phyloP scores from a whole-genome alignment of 306 rosid species.

The Cucurbita maxima region DNA sequence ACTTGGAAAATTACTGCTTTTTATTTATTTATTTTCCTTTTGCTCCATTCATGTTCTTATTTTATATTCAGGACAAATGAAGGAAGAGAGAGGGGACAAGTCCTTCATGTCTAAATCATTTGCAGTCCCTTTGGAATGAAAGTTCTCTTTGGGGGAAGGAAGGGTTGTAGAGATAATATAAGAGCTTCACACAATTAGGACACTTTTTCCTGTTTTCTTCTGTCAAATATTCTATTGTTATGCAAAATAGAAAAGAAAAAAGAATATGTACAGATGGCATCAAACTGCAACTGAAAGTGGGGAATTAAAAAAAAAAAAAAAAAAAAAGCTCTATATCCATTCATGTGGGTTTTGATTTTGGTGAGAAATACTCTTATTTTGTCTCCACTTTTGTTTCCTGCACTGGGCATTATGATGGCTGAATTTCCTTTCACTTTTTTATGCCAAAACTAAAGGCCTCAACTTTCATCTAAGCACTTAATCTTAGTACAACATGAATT shows the following conservation, averaged over 20 bases:
- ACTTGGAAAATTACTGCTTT: background rate
- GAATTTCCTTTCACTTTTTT: background rate
- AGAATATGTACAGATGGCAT: background rate
- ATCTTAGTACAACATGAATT: background rate
- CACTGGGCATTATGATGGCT: background rate
- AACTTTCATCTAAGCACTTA: background rate
- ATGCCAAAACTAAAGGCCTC: background rate
- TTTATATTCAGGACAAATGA: background rate
- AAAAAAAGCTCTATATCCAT: background rate
- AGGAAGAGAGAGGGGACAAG: conserved; percentile 5
- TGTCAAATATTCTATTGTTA: background rate
- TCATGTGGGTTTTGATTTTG: background rate
- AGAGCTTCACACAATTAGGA: background rate
- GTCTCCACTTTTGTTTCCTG: background rate
- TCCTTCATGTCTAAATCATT: conserved; percentile 8
- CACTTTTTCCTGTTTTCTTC: background rate
- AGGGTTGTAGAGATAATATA: background rate
- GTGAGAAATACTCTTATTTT: background rate
- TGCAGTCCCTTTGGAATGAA: conserved; percentile 7
- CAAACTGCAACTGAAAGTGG: background rate
- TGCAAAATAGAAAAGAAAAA: background rate
- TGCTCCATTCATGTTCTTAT: conserved; percentile 8
- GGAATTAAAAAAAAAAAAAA: background rate
- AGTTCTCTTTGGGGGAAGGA: background rate
- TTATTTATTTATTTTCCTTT: background rate